phyloP scores from a whole-genome alignment of 2,329 filamentous ascomycete genomes.

The Diaporthe ilicicola region DNA sequence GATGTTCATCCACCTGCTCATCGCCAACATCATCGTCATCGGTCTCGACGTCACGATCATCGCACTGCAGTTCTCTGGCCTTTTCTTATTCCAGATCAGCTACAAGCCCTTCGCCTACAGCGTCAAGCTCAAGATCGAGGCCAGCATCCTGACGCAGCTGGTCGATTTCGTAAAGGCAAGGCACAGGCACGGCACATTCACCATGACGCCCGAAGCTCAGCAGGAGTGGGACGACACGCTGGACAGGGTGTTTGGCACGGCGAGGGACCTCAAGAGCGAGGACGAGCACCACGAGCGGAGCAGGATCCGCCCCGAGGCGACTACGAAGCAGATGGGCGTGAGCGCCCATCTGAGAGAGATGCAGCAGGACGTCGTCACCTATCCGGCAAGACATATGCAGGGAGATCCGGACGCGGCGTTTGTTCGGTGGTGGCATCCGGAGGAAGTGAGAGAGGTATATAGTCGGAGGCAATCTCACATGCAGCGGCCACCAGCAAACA shows the following conservation, averaged over 20 bases:
- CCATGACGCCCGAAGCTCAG: slow-evolving; percentile 9
- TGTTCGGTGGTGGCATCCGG: slow-evolving; percentile 10
- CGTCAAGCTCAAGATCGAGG: slow-evolving; percentile 62
- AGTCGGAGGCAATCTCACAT: slow-evolving; percentile 14
- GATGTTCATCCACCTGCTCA: slow-evolving; percentile 43
- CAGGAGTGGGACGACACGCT: slow-evolving; percentile 24
- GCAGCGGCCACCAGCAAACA: background rate
- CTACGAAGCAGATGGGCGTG: background rate
- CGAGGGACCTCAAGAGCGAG: background rate
- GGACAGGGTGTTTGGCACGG: slow-evolving; percentile 2
- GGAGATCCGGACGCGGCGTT: background rate
- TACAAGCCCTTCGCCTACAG: slow-evolving; percentile 53
- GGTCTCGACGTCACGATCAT: slow-evolving; percentile 50
- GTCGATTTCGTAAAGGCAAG: slow-evolving; percentile 3
- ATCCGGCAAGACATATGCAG: background rate
- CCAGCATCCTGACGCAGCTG: slow-evolving; percentile 59
- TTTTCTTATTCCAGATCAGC: slow-evolving; percentile 50
- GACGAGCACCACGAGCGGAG: background rate
- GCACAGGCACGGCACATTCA: slow-evolving; percentile 10
- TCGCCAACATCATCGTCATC: slow-evolving; percentile 53
- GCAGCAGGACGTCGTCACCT: background rate
- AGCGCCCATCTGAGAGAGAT: background rate
- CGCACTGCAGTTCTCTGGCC: slow-evolving; percentile 49
- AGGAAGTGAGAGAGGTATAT: slow-evolving; percentile 14
- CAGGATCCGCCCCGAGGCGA: background rate